phyloP scores from a whole-genome alignment of 2,329 filamentous ascomycete species.

The Pseudogymnoascus verrucosus region DNA sequence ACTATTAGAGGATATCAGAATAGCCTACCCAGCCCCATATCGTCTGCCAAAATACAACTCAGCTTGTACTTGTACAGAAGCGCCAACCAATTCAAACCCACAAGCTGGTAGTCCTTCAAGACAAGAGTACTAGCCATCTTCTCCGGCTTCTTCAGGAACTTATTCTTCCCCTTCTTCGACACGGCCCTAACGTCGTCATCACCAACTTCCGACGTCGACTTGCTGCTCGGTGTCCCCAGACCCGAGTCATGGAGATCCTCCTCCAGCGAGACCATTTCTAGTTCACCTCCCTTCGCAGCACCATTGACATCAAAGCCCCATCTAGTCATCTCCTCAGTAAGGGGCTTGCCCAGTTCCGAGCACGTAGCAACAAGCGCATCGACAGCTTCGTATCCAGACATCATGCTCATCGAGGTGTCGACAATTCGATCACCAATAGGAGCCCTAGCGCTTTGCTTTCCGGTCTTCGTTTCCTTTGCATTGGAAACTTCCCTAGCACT shows the following conservation, averaged over 20 bases:
- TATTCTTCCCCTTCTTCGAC: slow-evolving; percentile 18
- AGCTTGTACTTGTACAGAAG: slow-evolving; percentile 71
- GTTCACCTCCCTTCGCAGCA: slow-evolving; percentile 48
- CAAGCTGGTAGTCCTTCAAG: slow-evolving; percentile 90
- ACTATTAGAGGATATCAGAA: background rate
- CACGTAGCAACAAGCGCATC: slow-evolving; percentile 74
- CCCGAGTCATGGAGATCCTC: slow-evolving; percentile 51
- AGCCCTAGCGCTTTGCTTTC: slow-evolving; percentile 38
- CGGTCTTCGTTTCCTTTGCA: slow-evolving; percentile 37
- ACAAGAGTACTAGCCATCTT: slow-evolving; percentile 68
- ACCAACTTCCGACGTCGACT: slow-evolving; percentile 33
- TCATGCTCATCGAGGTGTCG: slow-evolving; percentile 63
- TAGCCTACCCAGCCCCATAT: slow-evolving; percentile 73
- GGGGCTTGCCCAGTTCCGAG: slow-evolving; percentile 60
- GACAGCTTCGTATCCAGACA: slow-evolving; percentile 71
- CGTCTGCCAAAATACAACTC: slow-evolving; percentile 88
- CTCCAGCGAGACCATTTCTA: slow-evolving; percentile 49
- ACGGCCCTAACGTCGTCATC: slow-evolving; percentile 32
- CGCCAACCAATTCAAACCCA: slow-evolving; percentile 90
- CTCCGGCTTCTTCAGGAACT: slow-evolving; percentile 49
- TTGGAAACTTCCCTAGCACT: slow-evolving; percentile 58
- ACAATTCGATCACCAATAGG: slow-evolving; percentile 60
- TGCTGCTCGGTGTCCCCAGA: slow-evolving; percentile 53
- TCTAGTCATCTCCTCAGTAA: slow-evolving; percentile 54
- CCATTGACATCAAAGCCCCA: slow-evolving; percentile 63